phyloP scores from a whole-genome alignment of 768 basidiomycete species.

The Xerocomellus dryophilus region DNA sequence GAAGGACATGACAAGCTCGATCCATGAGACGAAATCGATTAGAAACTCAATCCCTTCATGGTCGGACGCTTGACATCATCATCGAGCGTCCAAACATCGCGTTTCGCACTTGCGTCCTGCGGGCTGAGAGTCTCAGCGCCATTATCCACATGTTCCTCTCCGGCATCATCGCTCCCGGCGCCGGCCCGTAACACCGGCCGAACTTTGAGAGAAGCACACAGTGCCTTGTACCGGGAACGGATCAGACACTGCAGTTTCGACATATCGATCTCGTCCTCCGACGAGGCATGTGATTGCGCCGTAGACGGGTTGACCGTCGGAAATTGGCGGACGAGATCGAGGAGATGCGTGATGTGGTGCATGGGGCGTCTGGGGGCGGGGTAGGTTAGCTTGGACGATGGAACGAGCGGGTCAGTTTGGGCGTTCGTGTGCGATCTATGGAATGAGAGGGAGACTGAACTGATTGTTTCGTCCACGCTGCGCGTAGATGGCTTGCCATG shows the following conservation, averaged over 20 bases:
- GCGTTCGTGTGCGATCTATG: not conserved
- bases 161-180: not conserved
- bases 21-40: not conserved
- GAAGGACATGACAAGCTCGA: not conserved
- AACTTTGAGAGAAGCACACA: conserved; percentile 81
- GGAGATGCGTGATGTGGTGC: conserved; percentile 65
- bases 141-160: not conserved
- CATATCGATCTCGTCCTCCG: conserved; percentile 57
- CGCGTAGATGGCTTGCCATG: conserved; percentile 58
- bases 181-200: conserved; percentile 41
- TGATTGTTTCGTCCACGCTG: conserved; percentile 25
- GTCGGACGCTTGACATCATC: conserved; percentile 4
- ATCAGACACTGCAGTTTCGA: conserved; percentile 77
- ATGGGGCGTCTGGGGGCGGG: conserved; percentile 45
- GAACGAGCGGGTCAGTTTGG: not conserved
- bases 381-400: not conserved
- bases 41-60: conserved; percentile 20
- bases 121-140: not conserved
- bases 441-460: conserved; percentile 9
- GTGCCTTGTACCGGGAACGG: conserved; percentile 79
- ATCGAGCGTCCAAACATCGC: conserved; percentile 11
- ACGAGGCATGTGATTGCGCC: conserved; percentile 15
- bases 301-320: conserved; percentile 70
- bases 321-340: conserved; percentile 70
- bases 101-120: not conserved